These are phyloP conservation scores for Bromus sterilis DNA, from an alignment of 176 grass and related monocot species.

Conservation along the genomic window DNA sequence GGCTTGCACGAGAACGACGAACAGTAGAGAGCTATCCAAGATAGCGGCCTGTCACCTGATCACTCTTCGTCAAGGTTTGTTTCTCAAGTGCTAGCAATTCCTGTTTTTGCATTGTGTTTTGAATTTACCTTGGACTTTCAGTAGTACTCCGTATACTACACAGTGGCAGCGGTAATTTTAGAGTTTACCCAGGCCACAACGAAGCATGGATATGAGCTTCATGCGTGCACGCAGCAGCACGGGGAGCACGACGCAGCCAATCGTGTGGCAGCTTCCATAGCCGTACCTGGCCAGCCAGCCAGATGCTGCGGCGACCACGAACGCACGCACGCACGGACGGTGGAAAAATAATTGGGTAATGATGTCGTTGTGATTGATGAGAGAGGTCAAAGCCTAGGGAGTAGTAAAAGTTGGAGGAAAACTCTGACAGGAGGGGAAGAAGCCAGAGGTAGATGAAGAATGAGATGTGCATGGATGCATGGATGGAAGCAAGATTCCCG, in stretches of 20 bases:
- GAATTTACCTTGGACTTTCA: not conserved
- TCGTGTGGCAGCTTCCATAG: conserved; percentile 21
- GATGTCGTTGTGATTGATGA: conserved; percentile 38
- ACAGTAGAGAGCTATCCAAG: not conserved
- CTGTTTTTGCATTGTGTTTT: not conserved
- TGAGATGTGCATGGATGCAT: not conserved
- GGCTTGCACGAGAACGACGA: not conserved
- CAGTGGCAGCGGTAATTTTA: not conserved
- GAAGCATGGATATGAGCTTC: not conserved
- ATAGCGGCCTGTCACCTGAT: not conserved
- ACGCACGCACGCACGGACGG: conserved; percentile 6
- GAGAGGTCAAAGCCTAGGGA: conserved; percentile 59
- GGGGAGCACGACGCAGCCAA: not conserved
- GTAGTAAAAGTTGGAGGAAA: conserved; percentile 7
- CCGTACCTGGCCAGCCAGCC: conserved; percentile 4
- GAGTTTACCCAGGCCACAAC: not conserved
- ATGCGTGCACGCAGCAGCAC: not conserved
- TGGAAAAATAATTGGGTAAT: conserved; percentile 56
- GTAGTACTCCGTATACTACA: no score
- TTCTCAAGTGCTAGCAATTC: not conserved
- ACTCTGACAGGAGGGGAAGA: conserved; percentile 16
- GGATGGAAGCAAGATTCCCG: conserved; percentile 58
- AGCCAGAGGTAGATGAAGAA: conserved; percentile 1
- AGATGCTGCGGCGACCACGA: not conserved
- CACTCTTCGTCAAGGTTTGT: not conserved